A percentile compares a stretch with the other conserved stretches of the same genome.
Evolutionary conservation across 257 asterid species (phyloP).

Genomic region (Pogostemon cablin): DNA sequence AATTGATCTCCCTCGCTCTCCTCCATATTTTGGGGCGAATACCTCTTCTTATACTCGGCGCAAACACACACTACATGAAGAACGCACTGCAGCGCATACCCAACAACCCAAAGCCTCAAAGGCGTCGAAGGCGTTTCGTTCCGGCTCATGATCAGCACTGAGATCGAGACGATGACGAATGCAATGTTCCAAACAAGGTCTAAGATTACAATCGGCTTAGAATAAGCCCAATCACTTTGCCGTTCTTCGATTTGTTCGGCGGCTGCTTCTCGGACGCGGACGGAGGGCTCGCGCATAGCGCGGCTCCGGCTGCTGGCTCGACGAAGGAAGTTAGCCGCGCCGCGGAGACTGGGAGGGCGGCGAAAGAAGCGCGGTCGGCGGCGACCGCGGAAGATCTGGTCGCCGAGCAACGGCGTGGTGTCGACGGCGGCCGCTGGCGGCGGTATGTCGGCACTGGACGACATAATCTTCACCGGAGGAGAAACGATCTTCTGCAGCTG

Average conservation of each 20-base stretch:
- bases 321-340: conserved; percentile 53
- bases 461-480: conserved; percentile 39
- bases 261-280: conserved; percentile 56
- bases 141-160: conserved; percentile 51
- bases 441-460: conserved; percentile 33
- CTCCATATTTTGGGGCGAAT: conserved; percentile 38
- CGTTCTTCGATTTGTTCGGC: conserved; percentile 74
- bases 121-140: conserved; percentile 55
- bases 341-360: conserved; percentile 65
- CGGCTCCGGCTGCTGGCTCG: conserved; percentile 58
- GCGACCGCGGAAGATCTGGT: conserved; percentile 48
- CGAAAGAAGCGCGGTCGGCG: conserved; percentile 56
- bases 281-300: conserved; percentile 62
- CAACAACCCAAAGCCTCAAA: conserved; percentile 59
- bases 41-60: conserved; percentile 65
- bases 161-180: conserved; percentile 53
- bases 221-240: conserved; percentile 93
- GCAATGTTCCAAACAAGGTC: conserved; percentile 86
- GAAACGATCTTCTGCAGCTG: conserved; percentile 13
- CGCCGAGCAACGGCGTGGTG: conserved; percentile 60
- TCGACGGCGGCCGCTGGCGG: conserved; percentile 43
- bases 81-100: conserved; percentile 54
- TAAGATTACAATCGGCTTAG: conserved; percentile 78
- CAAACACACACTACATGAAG: conserved; percentile 58
- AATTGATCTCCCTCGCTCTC: conserved; percentile 35